Percentiles rank a stretch among this genome's conserved stretches.
Conservation (phyloP, 495 filamentous ascomycete genomes). For the Penicillium chermesinum region DNA sequence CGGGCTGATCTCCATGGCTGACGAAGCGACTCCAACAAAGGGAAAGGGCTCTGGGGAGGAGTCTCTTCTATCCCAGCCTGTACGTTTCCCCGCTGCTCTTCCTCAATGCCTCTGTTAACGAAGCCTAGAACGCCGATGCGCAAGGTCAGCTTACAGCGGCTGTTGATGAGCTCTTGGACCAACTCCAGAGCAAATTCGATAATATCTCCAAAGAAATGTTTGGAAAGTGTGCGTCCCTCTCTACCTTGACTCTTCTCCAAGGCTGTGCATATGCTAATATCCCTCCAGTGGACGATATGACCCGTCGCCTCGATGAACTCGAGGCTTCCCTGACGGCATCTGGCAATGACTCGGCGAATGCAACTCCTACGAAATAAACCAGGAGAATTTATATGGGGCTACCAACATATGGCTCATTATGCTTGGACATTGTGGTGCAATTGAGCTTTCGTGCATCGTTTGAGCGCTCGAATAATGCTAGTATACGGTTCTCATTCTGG, state of each 20-base stretch:
- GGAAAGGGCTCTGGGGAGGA: slow-evolving; percentile 15
- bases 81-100: slow-evolving; percentile 1
- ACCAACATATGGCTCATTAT: no score
- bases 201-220: slow-evolving; percentile 79
- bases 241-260: background rate
- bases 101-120: slow-evolving; percentile 3
- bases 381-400: background rate
- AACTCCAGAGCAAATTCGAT: slow-evolving; percentile 77
- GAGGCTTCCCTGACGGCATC: slow-evolving; percentile 54
- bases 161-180: slow-evolving; percentile 80
- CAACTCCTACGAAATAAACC: slow-evolving; percentile 21
- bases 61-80: slow-evolving; percentile 22
- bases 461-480: no score
- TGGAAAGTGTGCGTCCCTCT: slow-evolving; percentile 75
- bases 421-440: no score
- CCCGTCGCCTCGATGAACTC: slow-evolving; percentile 77
- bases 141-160: slow-evolving; percentile 66
- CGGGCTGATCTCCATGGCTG: slow-evolving; percentile 20
- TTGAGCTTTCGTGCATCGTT: background rate
- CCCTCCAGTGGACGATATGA: slow-evolving; percentile 87
- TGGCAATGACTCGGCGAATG: slow-evolving; percentile 11
- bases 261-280: slow-evolving; percentile 7
- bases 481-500: background rate
- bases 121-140: slow-evolving; percentile 30
- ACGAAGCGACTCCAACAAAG: slow-evolving; percentile 18